phyloP scores from a whole-genome alignment of 2,329 filamentous ascomycete genomes.

The Alternaria triticina region DNA sequence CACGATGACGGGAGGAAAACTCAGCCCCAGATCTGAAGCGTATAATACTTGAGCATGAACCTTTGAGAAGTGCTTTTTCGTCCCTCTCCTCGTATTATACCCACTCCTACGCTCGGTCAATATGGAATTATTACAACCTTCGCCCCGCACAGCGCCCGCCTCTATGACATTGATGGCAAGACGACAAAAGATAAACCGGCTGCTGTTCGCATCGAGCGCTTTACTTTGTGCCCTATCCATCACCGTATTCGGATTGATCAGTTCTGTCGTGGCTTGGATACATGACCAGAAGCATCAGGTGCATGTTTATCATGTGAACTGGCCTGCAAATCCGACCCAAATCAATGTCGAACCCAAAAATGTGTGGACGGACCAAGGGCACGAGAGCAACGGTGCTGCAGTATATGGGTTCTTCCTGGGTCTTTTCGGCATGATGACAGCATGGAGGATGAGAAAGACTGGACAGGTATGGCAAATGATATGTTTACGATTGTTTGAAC shows the following conservation, averaged over 20 bases:
- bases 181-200: slow-evolving; percentile 12
- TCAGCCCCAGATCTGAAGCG: slow-evolving; percentile 11
- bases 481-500: not conserved
- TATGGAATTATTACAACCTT: slow-evolving; percentile 13
- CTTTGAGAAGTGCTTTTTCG: not conserved
- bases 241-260: slow-evolving; percentile 36
- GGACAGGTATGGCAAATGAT: slow-evolving; percentile 6
- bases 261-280: slow-evolving; percentile 43
- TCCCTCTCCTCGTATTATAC: not conserved
- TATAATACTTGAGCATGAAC: slow-evolving; percentile 10
- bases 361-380: slow-evolving; percentile 40
- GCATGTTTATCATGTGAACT: slow-evolving; percentile 28
- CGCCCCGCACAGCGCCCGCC: slow-evolving; percentile 3
- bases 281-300: slow-evolving; percentile 39
- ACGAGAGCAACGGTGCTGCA: slow-evolving; percentile 37
- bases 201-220: slow-evolving; percentile 29
- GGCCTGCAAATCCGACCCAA: slow-evolving; percentile 26
- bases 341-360: slow-evolving; percentile 33
- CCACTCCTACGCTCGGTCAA: not conserved
- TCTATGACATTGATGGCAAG: slow-evolving; percentile 10
- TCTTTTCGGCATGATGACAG: slow-evolving; percentile 37
- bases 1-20: slow-evolving; percentile 17
- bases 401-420: slow-evolving; percentile 43
- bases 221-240: slow-evolving; percentile 40
- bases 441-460: slow-evolving; percentile 29